Percentiles rank a stretch among this genome's conserved stretches.
Evolutionary conservation across 495 filamentous ascomycete genomes (phyloP).

Genomic region (Aspergillus saccharolyticus): DNA sequence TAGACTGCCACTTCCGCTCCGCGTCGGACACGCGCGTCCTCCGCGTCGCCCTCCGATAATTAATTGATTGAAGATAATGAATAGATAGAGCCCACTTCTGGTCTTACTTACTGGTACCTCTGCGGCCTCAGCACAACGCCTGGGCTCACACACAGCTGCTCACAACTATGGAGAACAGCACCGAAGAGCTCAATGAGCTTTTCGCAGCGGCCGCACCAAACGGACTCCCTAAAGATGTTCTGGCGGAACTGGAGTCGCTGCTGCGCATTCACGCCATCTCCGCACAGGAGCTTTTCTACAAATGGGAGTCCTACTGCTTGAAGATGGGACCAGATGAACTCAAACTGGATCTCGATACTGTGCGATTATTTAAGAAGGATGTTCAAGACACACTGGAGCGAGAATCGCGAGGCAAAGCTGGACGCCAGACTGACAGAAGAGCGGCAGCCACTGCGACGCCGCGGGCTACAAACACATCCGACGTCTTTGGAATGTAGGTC

Average conservation of each 20-base stretch:
- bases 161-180: slow-evolving; percentile 17
- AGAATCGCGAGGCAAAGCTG: slow-evolving; percentile 55
- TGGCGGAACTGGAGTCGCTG: slow-evolving; percentile 75
- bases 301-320: slow-evolving; percentile 96
- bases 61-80: background rate
- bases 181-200: slow-evolving; percentile 60
- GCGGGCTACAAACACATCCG: slow-evolving; percentile 51
- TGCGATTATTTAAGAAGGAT: slow-evolving; percentile 76
- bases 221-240: slow-evolving; percentile 64
- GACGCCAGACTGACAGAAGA: slow-evolving; percentile 58
- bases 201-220: slow-evolving; percentile 53
- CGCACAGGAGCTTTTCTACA: slow-evolving; percentile 83
- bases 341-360: slow-evolving; percentile 61
- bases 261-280: slow-evolving; percentile 72
- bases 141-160: background rate
- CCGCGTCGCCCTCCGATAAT: background rate
- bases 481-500: slow-evolving; percentile 81
- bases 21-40: background rate
- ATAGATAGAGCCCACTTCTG: background rate
- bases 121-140: too few species aligned
- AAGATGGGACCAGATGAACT: slow-evolving; percentile 79
- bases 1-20: background rate
- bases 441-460: slow-evolving; percentile 55
- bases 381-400: slow-evolving; percentile 79
- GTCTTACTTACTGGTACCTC: too few species aligned